These are phyloP conservation scores for Pythium dissimile DNA, from an alignment of 352 stramenopile genomes.

Conservation along the genomic window DNA sequence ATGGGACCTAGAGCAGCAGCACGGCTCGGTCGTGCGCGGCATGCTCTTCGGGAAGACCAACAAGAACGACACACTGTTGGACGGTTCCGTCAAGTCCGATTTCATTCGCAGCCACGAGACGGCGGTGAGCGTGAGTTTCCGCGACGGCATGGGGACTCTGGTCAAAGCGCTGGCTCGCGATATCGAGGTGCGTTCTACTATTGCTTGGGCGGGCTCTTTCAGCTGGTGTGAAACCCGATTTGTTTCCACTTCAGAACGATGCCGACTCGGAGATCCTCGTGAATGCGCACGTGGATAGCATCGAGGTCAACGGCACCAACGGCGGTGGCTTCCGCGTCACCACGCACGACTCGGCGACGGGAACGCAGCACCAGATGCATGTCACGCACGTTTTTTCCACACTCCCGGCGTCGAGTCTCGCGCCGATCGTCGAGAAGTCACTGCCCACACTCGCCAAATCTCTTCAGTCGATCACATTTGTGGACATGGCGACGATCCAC, in stretches of 20 bases:
- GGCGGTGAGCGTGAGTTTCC: constrained; percentile 86
- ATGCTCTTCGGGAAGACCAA: constrained; percentile 50
- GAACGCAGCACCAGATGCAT: constrained; percentile 32
- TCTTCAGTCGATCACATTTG: constrained; percentile 67
- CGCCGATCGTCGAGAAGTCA: constrained; percentile 35
- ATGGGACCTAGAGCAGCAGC: constrained; percentile 63
- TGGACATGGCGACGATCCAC: constrained; percentile 82
- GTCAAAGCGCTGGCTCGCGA: constrained; percentile 44
- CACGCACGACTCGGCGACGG: constrained; percentile 30
- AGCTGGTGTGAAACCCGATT: not conserved
- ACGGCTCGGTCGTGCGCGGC: constrained; percentile 76
- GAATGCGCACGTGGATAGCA: constrained; percentile 15
- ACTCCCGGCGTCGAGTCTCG: constrained; percentile 60
- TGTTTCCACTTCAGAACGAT: constrained; percentile 9
- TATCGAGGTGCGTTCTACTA: constrained; percentile 30
- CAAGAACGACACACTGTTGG: constrained; percentile 45
- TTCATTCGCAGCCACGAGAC: constrained; percentile 70
- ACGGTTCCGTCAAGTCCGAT: constrained; percentile 61
- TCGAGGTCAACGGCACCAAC: not conserved
- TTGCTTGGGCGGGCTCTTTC: not conserved
- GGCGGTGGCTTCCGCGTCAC: constrained; percentile 31
- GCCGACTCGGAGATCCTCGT: constrained; percentile 20
- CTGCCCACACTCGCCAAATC: constrained; percentile 46
- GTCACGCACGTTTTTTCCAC: constrained; percentile 78
- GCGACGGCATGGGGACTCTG: constrained; percentile 69